Base-by-base conservation (phyloP, 2,329 filamentous ascomycete species). In the Xylaria sp. region DNA sequence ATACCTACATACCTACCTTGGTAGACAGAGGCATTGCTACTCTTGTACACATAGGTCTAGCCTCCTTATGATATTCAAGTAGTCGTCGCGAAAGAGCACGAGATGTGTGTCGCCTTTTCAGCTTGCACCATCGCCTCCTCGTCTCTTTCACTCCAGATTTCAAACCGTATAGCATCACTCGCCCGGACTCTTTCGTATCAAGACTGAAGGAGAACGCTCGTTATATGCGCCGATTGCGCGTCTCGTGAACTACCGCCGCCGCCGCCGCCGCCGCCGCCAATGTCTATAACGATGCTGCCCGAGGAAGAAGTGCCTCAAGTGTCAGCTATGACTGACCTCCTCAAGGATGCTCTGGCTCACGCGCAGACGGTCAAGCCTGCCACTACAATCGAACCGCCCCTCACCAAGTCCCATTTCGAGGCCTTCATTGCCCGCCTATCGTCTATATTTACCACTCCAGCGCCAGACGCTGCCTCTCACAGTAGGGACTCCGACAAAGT, bases 381-480 rank as follows among this genome's bases (percentile, higher is more conserved):
- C 44, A 80, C 84, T 23, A 84, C 86, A 23, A 88, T 94, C 73
- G 94, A 97, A 74, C 92, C 92, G 13, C 89, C 91, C 3, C 85
- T 98, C 71, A 89, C 88, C 34, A 92, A 94, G 78, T 83, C 88
- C 61, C 89, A 94, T 77, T 86, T 91, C 69, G 81, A 84, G 34
- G 80, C 86, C 67, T 78, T 89, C 20, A 80, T 84, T 46, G 78
- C 77, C 34, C 83, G 82, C 71, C 78, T 90, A 10, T 79, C 80
- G 25, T 75, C 77, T 34, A 78, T 84, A 15, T 82, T 86, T n/a
- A 80, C 79, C 65, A 80, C 51, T 67, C 73, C 61, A 67, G 72
- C 73, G 70, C 78, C 73, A 46, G 78, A 71, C 25, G 63, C 72
- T 31, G 58, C 64, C 34, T 69, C 75, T 15, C 77, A 79, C 39